Percentiles rank a stretch among this genome's conserved stretches.
These are phyloP conservation scores for Diaporthe aspalathi DNA, from an alignment of 2,329 filamentous ascomycete species.

Conservation along the genomic window DNA sequence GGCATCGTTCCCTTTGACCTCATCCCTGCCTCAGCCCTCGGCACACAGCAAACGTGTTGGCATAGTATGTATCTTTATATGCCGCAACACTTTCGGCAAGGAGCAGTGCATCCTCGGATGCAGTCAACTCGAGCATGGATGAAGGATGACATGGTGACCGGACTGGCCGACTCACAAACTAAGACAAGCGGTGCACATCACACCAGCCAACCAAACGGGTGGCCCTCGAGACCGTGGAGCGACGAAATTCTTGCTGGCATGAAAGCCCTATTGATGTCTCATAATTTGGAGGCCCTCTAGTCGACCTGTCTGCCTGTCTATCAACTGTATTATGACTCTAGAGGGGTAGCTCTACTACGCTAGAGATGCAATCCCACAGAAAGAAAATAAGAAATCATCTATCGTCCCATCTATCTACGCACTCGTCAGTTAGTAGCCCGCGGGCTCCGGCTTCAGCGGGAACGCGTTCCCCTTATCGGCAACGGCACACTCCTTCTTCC, in stretches of 20 bases:
- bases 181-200: too few relatives aligned
- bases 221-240: neutral
- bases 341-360: slow-evolving; percentile 7
- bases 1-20: neutral
- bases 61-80: neutral
- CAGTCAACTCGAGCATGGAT: neutral
- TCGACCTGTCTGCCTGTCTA: slow-evolving; percentile 17
- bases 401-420: too few relatives aligned
- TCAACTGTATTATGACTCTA: neutral
- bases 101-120: neutral
- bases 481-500: slow-evolving; percentile 69
- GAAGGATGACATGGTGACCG: neutral
- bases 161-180: too few relatives aligned
- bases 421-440: slow-evolving; percentile 55
- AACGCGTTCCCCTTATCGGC: slow-evolving; percentile 56
- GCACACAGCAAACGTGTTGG: neutral
- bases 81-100: neutral
- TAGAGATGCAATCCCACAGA: neutral
- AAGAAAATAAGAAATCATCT: neutral
- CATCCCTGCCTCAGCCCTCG: too few relatives aligned
- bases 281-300: neutral
- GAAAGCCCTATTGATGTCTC: neutral
- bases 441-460: slow-evolving; percentile 62
- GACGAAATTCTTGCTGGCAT: neutral
- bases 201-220: neutral